phyloP scores from a whole-genome alignment of 139 green algal genomes.

The Pleodorina starrii region DNA sequence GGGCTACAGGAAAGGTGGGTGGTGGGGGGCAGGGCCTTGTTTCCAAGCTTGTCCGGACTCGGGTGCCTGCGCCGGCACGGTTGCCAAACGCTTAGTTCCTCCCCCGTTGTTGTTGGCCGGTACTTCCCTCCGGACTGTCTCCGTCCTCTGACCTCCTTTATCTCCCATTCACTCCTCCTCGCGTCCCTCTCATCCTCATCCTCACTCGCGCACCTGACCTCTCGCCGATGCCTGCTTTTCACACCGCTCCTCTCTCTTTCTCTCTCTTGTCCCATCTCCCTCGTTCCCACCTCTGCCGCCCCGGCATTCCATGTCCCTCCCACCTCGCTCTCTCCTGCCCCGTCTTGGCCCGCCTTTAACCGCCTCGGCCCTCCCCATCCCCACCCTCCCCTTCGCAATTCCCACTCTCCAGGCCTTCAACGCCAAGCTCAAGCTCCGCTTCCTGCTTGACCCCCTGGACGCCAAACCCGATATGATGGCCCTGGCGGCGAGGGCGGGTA shows the following conservation, averaged over 20 bases:
- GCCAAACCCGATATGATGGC: constrained; percentile 1
- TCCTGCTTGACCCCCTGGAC: constrained; percentile 48
- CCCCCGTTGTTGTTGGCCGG: too few species aligned
- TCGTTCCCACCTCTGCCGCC: too few species aligned
- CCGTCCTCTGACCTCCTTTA: neutral
- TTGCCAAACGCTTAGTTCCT: too few species aligned
- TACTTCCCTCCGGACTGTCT: too few species aligned
- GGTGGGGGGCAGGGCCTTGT: too few species aligned
- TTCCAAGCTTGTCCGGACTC: too few species aligned
- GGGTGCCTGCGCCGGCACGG: too few species aligned
- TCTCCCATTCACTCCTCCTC: neutral
- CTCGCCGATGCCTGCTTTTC: too few species aligned
- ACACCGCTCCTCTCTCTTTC: too few species aligned
- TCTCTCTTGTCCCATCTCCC: too few species aligned
- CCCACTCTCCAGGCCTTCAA: constrained; percentile 24
- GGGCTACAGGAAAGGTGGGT: too few species aligned
- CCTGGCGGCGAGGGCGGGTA: constrained; percentile 7
- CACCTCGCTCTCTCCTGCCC: neutral
- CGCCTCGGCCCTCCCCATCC: neutral
- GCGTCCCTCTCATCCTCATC: neutral
- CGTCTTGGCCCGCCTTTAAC: neutral
- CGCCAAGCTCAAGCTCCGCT: constrained; percentile 49
- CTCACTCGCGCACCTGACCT: too few species aligned
- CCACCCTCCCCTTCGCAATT: neutral
- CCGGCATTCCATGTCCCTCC: neutral